Conservation (phyloP, 306 rosid genomes). For the Dryas octopetala region DNA sequence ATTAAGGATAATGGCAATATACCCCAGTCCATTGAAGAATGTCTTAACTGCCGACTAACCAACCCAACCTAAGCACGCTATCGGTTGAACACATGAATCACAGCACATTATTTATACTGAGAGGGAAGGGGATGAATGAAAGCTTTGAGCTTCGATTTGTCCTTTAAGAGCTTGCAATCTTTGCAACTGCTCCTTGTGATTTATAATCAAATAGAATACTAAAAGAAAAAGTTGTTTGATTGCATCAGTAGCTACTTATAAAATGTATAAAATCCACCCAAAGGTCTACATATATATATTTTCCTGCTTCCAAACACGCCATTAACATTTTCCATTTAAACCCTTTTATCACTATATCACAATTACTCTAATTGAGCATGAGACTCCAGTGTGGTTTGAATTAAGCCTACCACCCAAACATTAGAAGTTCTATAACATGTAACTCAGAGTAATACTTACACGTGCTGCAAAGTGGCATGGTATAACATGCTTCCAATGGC, state of each 20-base stretch:
- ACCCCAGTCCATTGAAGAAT: not conserved
- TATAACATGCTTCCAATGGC: conserved; percentile 88
- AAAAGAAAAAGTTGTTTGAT: not conserved
- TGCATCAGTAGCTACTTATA: not conserved
- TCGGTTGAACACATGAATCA: not conserved
- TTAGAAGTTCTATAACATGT: not conserved
- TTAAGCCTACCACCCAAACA: not conserved
- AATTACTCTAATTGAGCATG: not conserved
- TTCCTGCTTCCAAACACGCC: not conserved
- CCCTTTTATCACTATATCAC: not conserved
- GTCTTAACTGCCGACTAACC: not conserved
- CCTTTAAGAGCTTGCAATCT: not conserved
- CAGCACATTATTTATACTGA: too few relatives aligned
- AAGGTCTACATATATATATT: not conserved
- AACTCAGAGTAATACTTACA: conserved; percentile 52
- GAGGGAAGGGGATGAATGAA: not conserved
- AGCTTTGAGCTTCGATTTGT: not conserved
- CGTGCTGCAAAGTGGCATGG: conserved; percentile 84
- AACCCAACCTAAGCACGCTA: not conserved
- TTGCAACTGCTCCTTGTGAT: not conserved
- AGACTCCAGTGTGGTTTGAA: too few relatives aligned
- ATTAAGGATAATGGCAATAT: not conserved
- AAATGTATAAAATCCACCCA: not conserved
- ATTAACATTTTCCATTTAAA: not conserved
- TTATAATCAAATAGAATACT: not conserved